A percentile compares a stretch with the other conserved stretches of the same genome.
Conservation (phyloP, 2,329 filamentous ascomycete genomes). For the Diaporthe vaccinii region DNA sequence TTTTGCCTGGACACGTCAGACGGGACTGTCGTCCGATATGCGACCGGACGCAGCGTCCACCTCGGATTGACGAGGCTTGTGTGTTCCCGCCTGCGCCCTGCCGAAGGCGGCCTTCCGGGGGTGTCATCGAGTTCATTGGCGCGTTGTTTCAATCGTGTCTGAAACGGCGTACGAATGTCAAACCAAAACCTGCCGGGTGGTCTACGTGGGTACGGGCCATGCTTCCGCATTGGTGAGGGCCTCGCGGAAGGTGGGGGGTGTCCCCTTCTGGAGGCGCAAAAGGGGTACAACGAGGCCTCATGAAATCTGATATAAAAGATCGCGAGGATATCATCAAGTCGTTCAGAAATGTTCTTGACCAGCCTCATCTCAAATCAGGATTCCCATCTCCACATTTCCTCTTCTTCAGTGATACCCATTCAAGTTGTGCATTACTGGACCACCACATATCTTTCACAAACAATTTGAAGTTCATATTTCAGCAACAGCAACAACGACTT, state of each 20-base stretch:
- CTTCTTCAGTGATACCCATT: slow-evolving; percentile 17
- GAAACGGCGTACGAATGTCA: slow-evolving; percentile 14
- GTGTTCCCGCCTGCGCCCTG: background rate
- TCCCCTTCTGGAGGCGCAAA: background rate
- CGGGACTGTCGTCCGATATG: slow-evolving; percentile 24
- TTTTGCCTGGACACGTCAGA: slow-evolving; percentile 17
- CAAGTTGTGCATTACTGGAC: background rate
- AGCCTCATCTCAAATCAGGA: background rate
- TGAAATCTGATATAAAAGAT: slow-evolving; percentile 7
- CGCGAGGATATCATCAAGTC: background rate
- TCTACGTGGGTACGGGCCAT: background rate
- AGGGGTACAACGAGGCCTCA: background rate
- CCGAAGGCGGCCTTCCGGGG: background rate
- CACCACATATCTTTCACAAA: background rate
- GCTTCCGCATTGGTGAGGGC: slow-evolving; percentile 17
- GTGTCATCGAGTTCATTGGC: slow-evolving; percentile 3
- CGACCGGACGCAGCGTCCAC: background rate
- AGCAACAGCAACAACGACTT: background rate
- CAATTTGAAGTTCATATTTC: background rate
- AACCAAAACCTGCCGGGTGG: background rate
- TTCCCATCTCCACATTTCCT: background rate
- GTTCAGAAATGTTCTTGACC: background rate
- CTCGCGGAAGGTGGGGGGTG: slow-evolving; percentile 9
- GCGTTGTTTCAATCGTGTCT: slow-evolving; percentile 8
- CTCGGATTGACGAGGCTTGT: slow-evolving; percentile 4